Evolutionary conservation across 306 rosid genomes (phyloP).

Genomic region (Morella rubra): DNA sequence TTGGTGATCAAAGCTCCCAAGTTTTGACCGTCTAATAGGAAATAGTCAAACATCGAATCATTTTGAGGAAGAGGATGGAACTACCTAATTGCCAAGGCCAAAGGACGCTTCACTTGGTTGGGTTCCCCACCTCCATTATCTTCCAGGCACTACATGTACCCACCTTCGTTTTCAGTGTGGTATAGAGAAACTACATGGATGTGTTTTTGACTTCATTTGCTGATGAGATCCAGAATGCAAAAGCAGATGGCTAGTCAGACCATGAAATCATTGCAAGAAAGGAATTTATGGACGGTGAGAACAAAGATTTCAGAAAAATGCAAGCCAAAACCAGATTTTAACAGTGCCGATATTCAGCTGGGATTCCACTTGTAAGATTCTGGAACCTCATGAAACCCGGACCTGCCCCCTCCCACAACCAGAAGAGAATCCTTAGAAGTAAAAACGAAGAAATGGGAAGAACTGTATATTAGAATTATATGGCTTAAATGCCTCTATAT

Average conservation of each 20-base stretch:
- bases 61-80: neutral
- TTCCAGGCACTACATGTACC: neutral
- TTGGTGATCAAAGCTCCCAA: neutral
- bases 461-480: neutral
- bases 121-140: conserved; percentile 3
- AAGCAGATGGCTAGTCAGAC: conserved; percentile 6
- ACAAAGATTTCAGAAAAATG: neutral
- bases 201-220: neutral
- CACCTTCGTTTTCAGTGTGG: neutral
- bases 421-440: too few species aligned
- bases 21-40: neutral
- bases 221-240: conserved; percentile 5
- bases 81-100: neutral
- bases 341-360: too few species aligned
- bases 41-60: neutral
- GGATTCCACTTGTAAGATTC: too few species aligned
- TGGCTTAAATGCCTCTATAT: neutral
- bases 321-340: neutral
- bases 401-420: too few species aligned
- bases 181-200: neutral
- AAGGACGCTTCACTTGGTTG: neutral
- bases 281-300: conserved; percentile 4
- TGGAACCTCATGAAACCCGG: too few species aligned
- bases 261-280: conserved; percentile 10
- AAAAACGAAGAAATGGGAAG: neutral